Evolutionary conservation across 2,329 filamentous ascomycete species (phyloP).

Genomic region (Nemania bipapillata): DNA sequence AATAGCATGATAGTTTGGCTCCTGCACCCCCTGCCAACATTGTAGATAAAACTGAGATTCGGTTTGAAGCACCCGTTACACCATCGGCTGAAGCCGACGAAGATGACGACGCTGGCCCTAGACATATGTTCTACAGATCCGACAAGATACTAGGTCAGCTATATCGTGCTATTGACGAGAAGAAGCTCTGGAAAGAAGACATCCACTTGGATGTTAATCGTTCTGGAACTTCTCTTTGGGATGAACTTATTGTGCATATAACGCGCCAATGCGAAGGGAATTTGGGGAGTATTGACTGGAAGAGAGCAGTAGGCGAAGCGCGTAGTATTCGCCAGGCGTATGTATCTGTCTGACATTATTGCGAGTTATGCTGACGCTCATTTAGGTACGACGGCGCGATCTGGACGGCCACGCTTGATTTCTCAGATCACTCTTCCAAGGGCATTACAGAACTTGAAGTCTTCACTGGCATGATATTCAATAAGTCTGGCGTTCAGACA

Average conservation of each 20-base stretch:
- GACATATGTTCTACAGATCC: conserved; percentile 71
- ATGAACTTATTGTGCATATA: conserved; percentile 53
- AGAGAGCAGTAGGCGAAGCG: conserved; percentile 53
- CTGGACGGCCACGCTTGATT: conserved; percentile 56
- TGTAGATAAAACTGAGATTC: conserved; percentile 59
- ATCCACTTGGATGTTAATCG: conserved; percentile 52
- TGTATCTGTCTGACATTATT: conserved; percentile 32
- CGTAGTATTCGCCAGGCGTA: conserved; percentile 61
- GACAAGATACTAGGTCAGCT: conserved; percentile 75
- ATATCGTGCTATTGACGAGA: conserved; percentile 78
- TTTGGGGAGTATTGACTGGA: conserved; percentile 53
- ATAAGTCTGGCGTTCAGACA: conserved; percentile 61
- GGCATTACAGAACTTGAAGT: conserved; percentile 64
- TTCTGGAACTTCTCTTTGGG: conserved; percentile 57
- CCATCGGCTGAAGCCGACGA: conserved; percentile 57
- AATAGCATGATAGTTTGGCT: conserved; percentile 54
- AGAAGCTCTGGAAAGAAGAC: conserved; percentile 68
- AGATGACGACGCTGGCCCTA: conserved; percentile 59
- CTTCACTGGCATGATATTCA: conserved; percentile 67
- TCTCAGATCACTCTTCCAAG: conserved; percentile 58
- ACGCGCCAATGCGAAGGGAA: conserved; percentile 43
- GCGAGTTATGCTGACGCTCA: not conserved
- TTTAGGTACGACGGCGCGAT: conserved; percentile 61
- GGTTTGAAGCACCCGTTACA: conserved; percentile 51
- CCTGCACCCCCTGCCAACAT: conserved; percentile 59